Conservation (phyloP, 306 rosid genomes). For the Dicorynia guianensis region DNA sequence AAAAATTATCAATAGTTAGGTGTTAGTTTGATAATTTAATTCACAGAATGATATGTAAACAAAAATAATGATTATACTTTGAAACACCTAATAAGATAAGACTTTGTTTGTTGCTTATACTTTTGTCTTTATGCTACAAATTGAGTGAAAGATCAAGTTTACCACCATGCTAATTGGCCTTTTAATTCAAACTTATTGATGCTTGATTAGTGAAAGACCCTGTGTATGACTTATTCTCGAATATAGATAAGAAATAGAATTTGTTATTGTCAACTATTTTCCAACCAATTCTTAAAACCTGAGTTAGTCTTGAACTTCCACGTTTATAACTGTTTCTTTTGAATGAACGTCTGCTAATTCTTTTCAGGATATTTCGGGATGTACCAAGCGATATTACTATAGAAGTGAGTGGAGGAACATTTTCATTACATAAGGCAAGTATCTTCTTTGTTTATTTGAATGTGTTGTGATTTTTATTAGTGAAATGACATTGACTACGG, state of each 20-base stretch:
- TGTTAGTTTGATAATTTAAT: constrained; percentile 15
- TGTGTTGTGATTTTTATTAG: constrained; percentile 20
- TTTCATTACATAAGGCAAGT: constrained; percentile 86
- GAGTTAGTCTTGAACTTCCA: constrained; percentile 14
- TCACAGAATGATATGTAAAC: neutral
- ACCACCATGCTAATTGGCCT: constrained; percentile 4
- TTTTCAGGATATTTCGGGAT: constrained; percentile 94
- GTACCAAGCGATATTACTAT: constrained; percentile 95
- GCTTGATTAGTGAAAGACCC: neutral
- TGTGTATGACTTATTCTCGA: neutral
- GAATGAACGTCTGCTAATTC: constrained; percentile 41
- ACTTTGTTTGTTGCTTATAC: too few relatives aligned
- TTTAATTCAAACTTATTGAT: neutral
- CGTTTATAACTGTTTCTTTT: constrained; percentile 5
- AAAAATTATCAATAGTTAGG: neutral
- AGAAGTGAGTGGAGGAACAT: constrained; percentile 78
- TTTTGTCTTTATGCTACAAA: neutral
- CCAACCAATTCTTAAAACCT: neutral
- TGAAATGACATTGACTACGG: constrained; percentile 5
- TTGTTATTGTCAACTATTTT: neutral
- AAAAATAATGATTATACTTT: neutral
- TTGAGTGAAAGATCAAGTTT: constrained; percentile 1
- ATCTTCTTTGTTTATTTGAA: constrained; percentile 11
- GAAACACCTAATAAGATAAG: too few relatives aligned
- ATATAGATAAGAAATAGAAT: neutral